Base-by-base conservation (phyloP, 176 grass and related monocot genomes). In the Oryza punctata region DNA sequence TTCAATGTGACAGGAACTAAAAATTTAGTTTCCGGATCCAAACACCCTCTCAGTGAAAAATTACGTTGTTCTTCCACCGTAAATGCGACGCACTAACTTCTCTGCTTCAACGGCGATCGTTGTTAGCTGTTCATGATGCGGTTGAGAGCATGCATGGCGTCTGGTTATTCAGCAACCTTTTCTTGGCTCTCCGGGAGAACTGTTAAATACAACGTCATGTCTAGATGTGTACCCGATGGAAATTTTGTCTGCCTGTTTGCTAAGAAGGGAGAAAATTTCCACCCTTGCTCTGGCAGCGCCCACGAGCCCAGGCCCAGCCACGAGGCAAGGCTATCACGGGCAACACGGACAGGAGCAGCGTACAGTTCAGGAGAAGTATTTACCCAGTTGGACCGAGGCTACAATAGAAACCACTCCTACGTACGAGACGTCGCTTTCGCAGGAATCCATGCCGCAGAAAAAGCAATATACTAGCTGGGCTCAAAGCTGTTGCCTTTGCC, bases 311-410 rank as follows among this genome's bases (percentile, higher is more conserved):
- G 50, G 65, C 37, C 40, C 40, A 65, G 50, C 63, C 85, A 80
- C 77, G 84, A 70, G 16, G 26, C 40, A 28, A 26, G 65, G 43
- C 21, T 23, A 54, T 89, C 87, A 85, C 77, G 87, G 76, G 69
- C 63, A 27, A 8, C 46, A 37, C 15, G 5, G 72, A 19, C 60
- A 77, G 15, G 23, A 38, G 24, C 29, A 69, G 65, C 10, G 25
- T 32, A 59, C 60, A 40, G 23, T 18, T 18, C 5, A 0, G 21
- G 7, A 16, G 13, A 49, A 29, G 16, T 16, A 28, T 38, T 15
- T 28, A 82, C 26, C 43, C 2, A 3, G 44, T 7, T 3, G 54
- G 54, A 21, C 5, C 54, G 19, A 54, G 49, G 54, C 21, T 54
- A 54, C 14, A 1, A 0, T 47, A 38, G 37, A 38, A 38, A 15